Base-by-base conservation (phyloP, 352 stramenopile species). In the Phytophthora tentaculata region DNA sequence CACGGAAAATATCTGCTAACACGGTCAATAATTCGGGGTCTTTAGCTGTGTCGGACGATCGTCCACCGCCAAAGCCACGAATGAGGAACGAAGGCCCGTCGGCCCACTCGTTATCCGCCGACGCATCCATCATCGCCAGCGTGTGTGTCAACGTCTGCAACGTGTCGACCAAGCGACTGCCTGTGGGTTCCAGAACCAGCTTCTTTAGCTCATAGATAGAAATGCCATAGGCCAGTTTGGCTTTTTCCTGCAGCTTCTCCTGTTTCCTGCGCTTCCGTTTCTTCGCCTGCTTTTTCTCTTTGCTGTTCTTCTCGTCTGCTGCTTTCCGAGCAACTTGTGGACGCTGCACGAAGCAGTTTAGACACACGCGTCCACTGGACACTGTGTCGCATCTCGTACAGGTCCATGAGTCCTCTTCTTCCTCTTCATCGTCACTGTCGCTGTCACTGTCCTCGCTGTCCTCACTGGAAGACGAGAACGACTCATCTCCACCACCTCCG, bases 81-180 rank as follows among this genome's bases (percentile, higher is more conserved):
- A 92, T 71, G 17, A 92, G 74, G 17, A 94, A 79, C 17, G 82
- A 79, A 8, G 67, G 65, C 14, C 71, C 74, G 37, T 90, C 83
- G 0, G 80, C 80, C 83, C 84, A 92, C 50, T 90, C 85, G 17
- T 80, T 82, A 45, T 94, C 88, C 0, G 81, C 71, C 7, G 88
- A 96, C 20, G 88, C 88, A 59, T 96, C 88, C 77, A 91, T 89
- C 86, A 96, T 94, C 2, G 88, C 88, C 28, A 96, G 39, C 17
- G 86, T 93, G 61, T 96, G 88, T 12, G 88, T 96, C 57, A 96
- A 64, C 12, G 84, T 80, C 65, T 94, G 88, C 56, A 96, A 61
- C 22, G 77, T 90, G 54, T 91, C 84, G 5, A 81, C 63, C 16
- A 96, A 72, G 12, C 67, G 61, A 56, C 62, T 69, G 23, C 83